Base-by-base conservation (phyloP, 257 asterid genomes). In the Haberlea rhodopensis region DNA sequence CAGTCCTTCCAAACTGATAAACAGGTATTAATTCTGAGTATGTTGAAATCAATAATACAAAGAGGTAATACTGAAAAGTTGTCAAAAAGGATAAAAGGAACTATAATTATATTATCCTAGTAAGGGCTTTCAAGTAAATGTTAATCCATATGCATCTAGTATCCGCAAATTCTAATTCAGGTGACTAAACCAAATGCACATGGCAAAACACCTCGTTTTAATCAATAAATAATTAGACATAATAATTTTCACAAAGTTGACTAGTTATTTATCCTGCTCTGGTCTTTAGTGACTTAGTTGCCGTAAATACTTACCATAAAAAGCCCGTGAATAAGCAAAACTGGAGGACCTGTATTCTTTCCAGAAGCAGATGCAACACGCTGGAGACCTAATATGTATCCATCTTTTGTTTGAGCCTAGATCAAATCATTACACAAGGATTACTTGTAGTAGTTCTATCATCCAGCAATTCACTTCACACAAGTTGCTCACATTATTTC, bases 251-350 rank as follows among this genome's bases (percentile, higher is more conserved):
- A n/a, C n/a, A n/a, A n/a, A n/a, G n/a, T n/a, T n/a, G n/a, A n/a
- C n/a, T n/a, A n/a, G n/a, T n/a, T n/a, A n/a, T n/a, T n/a, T n/a
- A n/a, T 27, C 34, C 16, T 6, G 1, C 1, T 4, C 5, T 25
- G 3, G n/a, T 3, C 28, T 11, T 54, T 24, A 4, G 8, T 49
- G 8, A 16, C 23, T 4, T 8, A 9, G 9, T 34, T 4, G 15
- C 16, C 45, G 62, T 11, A 46, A 21, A 28, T 4, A 60, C 75
- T 70, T 76, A 94, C 99, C 97, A 83, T 87, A 67, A 85, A 77
- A 67, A 94, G 94, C 53, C 99, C 99, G 78, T 94, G 99, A 54
- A 94, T 64, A 25, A 94, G 94, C 79, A 94, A 77, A 65, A 90
- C 95, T 0, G 99, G 96, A 66, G 83, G 80, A 49, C 86, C 77